A percentile compares a stretch with the other conserved stretches of the same genome.
phyloP scores from a whole-genome alignment of 164 flowering plant genomes.

The Euptelea pleiosperma region DNA sequence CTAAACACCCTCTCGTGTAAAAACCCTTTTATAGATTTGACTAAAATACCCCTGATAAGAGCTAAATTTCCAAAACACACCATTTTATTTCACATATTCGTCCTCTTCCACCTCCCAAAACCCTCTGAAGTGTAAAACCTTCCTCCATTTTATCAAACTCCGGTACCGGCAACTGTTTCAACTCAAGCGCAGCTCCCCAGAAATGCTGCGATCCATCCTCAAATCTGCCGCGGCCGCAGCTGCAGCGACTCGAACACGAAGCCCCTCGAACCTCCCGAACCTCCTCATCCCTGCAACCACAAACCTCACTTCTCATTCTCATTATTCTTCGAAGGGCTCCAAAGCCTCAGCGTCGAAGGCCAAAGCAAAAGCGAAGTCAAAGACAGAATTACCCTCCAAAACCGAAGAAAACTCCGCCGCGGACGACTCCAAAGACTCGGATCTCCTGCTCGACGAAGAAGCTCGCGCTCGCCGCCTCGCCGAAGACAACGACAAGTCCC shows the following conservation, averaged over 20 bases:
- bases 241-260: background rate
- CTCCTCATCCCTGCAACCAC: conserved; percentile 4
- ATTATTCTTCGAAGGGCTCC: conserved; percentile 25
- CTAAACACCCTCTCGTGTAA: too few species aligned
- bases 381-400: conserved; percentile 10
- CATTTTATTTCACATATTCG: too few species aligned
- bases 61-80: too few species aligned
- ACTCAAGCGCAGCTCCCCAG: too few species aligned
- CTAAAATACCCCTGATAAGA: too few species aligned
- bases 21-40: too few species aligned
- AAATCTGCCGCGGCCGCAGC: conserved; percentile 17
- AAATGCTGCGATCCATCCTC: conserved; percentile 30
- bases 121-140: too few species aligned
- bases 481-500: conserved; percentile 50
- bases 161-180: too few species aligned
- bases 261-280: background rate
- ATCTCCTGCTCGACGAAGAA: conserved; percentile 28
- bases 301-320: conserved; percentile 7
- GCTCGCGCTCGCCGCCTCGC: conserved; percentile 36
- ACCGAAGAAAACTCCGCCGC: conserved; percentile 19
- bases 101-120: too few species aligned
- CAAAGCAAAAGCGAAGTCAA: conserved; percentile 25
- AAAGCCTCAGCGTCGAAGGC: conserved; percentile 1
- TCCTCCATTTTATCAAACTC: too few species aligned
- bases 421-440: conserved; percentile 15